Evolutionary conservation across 768 basidiomycete genomes (phyloP).

Genomic region (Chalciporus piperatus): DNA sequence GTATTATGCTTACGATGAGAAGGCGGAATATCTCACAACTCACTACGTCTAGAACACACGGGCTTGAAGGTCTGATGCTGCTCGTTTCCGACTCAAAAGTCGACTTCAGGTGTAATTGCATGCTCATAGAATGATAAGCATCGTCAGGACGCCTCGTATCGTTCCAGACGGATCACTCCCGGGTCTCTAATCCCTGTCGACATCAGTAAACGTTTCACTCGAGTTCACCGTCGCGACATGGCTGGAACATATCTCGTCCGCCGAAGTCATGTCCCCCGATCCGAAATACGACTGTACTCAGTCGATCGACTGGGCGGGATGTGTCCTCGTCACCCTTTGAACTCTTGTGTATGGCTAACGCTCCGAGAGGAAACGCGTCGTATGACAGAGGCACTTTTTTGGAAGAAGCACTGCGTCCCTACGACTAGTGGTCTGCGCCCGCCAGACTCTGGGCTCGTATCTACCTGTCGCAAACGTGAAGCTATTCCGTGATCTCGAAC

Average conservation of each 20-base stretch:
- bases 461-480: conserved; percentile 72
- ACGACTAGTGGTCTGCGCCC: conserved; percentile 56
- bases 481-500: conserved; percentile 66
- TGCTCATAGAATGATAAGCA: no score
- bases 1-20: no score
- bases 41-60: no score
- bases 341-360: conserved; percentile 67
- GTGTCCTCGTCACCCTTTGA: conserved; percentile 59
- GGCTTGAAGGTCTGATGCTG: no score
- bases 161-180: conserved; percentile 79
- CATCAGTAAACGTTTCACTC: conserved; percentile 56
- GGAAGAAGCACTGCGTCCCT: conserved; percentile 44
- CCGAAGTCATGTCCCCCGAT: conserved; percentile 37
- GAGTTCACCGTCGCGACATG: conserved; percentile 71
- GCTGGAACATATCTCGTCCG: conserved; percentile 57
- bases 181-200: conserved; percentile 62
- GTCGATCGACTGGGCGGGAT: conserved; percentile 75
- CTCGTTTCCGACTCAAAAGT: no score
- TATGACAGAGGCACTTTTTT: conserved; percentile 38
- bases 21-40: no score
- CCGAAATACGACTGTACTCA: conserved; percentile 55
- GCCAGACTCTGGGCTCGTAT: conserved; percentile 70
- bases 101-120: no score
- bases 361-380: conserved; percentile 41
- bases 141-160: no score